Evolutionary conservation across 2,329 filamentous ascomycete species (phyloP), one percentile per base, ranked within the genome.

Genomic region (Xylaria sp.): DNA sequence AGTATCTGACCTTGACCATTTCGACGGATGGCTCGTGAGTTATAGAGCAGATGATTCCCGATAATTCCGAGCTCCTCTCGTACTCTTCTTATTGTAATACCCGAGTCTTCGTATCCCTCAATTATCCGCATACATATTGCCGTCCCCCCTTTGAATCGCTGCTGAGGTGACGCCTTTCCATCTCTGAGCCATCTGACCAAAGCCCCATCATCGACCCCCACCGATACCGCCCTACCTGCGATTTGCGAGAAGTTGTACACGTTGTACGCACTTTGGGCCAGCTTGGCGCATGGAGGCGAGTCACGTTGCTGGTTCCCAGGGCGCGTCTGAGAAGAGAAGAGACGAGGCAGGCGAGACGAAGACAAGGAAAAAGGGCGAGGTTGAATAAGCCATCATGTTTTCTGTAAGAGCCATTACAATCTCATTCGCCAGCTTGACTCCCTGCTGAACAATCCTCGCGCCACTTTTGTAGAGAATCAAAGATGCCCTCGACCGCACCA

Each of bases 401-500:
- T 74, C 73, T 49, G 74, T 76, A 74, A 55, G 72, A 63, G 39
- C 63, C 50, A 13, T 25, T 15, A 2, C 31, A 38, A 25, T 31
- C 11, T 45, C 10, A 25, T 10, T 25, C 17, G 2, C 22, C 15
- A 27, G 17, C 29, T 27, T 56, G 25, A 10, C 10, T 39, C 31
- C 38, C 44, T 47, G 47, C 61, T 73, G 3, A 72, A 53, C 56
- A 29, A 25, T 25, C 15, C 10, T 13, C 60, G 44, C 51, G 39
- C 44, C 36, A 22, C 38, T 20, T 58, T 42, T 66, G 17, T 77
- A 96, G 92, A 88, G 92, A 83, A 84, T 97, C 73, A 92, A 93
- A 82, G 92, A 91, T 75, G 92, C 91, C 66, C 93, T 97, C 78
- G 92, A 97, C 78, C 89, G 90, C 74, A 91, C 91, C 75, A 96